Conservation (phyloP, 2,329 filamentous ascomycete species). For the Tolypocladium pustulatum region DNA sequence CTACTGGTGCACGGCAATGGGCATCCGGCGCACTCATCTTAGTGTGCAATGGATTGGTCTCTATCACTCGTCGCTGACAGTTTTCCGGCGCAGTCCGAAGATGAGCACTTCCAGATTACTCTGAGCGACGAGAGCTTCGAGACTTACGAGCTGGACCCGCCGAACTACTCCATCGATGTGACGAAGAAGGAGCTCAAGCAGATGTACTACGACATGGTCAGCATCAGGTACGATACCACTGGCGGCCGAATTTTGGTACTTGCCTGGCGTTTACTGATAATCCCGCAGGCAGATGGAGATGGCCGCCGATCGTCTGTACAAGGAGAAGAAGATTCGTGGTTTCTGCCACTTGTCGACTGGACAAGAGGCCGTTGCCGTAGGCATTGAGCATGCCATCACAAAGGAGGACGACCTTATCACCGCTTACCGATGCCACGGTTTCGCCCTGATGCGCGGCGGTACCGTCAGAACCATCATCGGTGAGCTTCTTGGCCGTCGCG, state of each 20-base stretch:
- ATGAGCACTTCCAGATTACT: slow-evolving; percentile 82
- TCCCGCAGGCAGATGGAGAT: slow-evolving; percentile 89
- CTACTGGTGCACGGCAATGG: background rate
- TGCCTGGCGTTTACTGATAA: slow-evolving; percentile 16
- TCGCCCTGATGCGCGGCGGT: slow-evolving; percentile 90
- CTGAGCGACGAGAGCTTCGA: slow-evolving; percentile 99
- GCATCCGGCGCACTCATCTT: background rate
- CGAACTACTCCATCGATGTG: slow-evolving; percentile 80
- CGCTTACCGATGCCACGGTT: slow-evolving; percentile 98
- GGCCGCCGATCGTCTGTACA: slow-evolving; percentile 97
- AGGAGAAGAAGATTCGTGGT: slow-evolving; percentile 99
- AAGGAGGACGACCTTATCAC: slow-evolving; percentile 93
- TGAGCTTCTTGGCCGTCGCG: slow-evolving; percentile 86
- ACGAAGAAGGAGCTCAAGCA: slow-evolving; percentile 98
- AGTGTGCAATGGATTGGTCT: background rate
- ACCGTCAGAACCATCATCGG: slow-evolving; percentile 88
- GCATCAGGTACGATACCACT: slow-evolving; percentile 59
- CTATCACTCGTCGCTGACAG: slow-evolving; percentile 7
- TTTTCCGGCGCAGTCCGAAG: slow-evolving; percentile 58
- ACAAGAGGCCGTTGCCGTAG: slow-evolving; percentile 93
- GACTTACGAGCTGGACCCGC: slow-evolving; percentile 97
- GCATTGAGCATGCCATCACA: slow-evolving; percentile 92
- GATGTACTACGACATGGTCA: slow-evolving; percentile 98
- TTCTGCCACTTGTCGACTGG: slow-evolving; percentile 98
- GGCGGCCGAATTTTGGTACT: background rate